Conservation (phyloP, 2,329 filamentous ascomycete genomes). For the Aspergillus niger region DNA sequence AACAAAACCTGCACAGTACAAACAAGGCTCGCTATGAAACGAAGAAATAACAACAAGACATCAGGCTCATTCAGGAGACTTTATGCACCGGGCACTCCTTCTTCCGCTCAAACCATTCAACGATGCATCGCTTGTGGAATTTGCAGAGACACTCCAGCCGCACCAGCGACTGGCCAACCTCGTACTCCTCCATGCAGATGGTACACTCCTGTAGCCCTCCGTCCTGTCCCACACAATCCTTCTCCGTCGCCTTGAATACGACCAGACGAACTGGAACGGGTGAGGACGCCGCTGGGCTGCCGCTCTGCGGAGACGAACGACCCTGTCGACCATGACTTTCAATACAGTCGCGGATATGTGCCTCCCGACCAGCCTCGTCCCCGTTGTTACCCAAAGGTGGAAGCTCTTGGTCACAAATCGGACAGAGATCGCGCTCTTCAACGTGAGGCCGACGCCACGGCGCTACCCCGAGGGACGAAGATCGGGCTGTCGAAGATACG, state of each 20-base stretch:
- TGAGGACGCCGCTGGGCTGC: slow-evolving; percentile 25
- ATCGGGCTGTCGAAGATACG: slow-evolving; percentile 5
- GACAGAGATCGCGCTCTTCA: slow-evolving; percentile 50
- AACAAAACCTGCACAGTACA: not conserved
- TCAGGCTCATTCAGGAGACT: slow-evolving; percentile 24
- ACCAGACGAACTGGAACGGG: slow-evolving; percentile 41
- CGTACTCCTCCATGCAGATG: slow-evolving; percentile 67
- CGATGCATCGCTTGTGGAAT: slow-evolving; percentile 63
- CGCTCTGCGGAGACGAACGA: slow-evolving; percentile 22
- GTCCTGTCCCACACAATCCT: slow-evolving; percentile 60
- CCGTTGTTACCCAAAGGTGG: slow-evolving; percentile 41
- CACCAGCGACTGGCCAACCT: slow-evolving; percentile 60
- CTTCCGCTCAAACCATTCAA: slow-evolving; percentile 62
- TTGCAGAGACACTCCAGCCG: slow-evolving; percentile 65
- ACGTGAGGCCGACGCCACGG: slow-evolving; percentile 24
- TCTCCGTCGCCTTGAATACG: slow-evolving; percentile 61
- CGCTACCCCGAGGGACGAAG: slow-evolving; percentile 2
- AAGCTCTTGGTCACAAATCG: slow-evolving; percentile 46
- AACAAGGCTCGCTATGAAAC: not conserved
- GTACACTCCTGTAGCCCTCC: slow-evolving; percentile 60
- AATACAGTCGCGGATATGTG: slow-evolving; percentile 50
- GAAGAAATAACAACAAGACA: not conserved
- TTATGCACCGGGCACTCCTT: slow-evolving; percentile 65
- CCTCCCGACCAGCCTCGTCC: slow-evolving; percentile 45
- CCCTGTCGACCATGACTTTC: slow-evolving; percentile 33